Base-by-base conservation (phyloP, 768 basidiomycete species). In the Ramaria sp. region DNA sequence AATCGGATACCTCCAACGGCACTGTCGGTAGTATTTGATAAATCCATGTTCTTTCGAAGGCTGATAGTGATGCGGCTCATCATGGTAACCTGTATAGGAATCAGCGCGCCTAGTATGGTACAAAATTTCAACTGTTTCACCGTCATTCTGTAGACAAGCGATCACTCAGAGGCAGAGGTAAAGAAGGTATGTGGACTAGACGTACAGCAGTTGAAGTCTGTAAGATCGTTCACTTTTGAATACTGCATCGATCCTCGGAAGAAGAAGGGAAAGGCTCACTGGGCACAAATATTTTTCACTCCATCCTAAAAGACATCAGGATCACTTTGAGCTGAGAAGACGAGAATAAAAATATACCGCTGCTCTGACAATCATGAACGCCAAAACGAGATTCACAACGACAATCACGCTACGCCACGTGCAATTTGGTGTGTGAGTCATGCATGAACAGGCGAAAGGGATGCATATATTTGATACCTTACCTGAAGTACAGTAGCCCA, bases 31-130 rank as follows among this genome's bases (percentile, higher is more conserved):
- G 9, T 1, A 16, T 28, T 45, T 45, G 3, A 9, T 45, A 13
- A 13, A 34, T 34, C 32, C 8, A 44, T 28, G 20, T 53, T 53
- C 28, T 16, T 42, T 15, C 52, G 38, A 8, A 83, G 70, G 62
- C 76, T 78, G 20, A 83, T 71, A 1, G 82, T 83, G 48, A 84
- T 83, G 8, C 82, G 73, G 3, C 80, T 82, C 74, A 83, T 81
- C 78, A 83, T 84, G 0, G 79, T 71, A 9, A 83, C 78, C 65
- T 76, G 61, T 27, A 62, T 12, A 13, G 1, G 13, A 34, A 18
- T 12, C 18, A 36, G 41, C 32, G 18, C 18, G 24, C 18, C 24
- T 8, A 7, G 42, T 20, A 25, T 20, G 18, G 4, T 43, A 43
- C 42, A 7, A 43, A 43, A n/a, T 25, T n/a, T 2, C 42, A 25